Evolutionary conservation across 2,329 filamentous ascomycete species (phyloP).

Genomic region (Cladosporium velox): DNA sequence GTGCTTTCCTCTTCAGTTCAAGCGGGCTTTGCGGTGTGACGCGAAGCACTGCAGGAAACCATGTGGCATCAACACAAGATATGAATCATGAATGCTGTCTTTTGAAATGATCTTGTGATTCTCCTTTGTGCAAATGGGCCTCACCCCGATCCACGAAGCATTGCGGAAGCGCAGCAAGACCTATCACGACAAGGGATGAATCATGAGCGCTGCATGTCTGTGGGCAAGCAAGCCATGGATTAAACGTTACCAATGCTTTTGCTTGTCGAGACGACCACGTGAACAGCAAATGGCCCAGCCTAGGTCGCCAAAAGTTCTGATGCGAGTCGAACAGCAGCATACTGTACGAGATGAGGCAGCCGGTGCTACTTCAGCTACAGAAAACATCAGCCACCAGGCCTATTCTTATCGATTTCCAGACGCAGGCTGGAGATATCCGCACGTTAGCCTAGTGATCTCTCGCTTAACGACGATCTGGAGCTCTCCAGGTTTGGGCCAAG

Average conservation of each 20-base stretch:
- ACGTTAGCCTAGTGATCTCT: conserved; percentile 1
- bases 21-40: neutral
- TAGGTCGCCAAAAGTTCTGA: neutral
- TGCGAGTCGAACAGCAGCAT: neutral
- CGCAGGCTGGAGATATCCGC: neutral
- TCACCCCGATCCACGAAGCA: no score
- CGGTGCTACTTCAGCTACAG: neutral
- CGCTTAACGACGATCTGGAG: conserved; percentile 1
- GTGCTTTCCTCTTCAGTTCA: neutral
- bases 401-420: neutral
- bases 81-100: neutral
- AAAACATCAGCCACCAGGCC: neutral
- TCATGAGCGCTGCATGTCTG: neutral
- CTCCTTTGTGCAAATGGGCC: no score
- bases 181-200: no score
- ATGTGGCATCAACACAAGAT: no score
- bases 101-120: no score
- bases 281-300: neutral
- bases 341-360: neutral
- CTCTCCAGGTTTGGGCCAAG: conserved; percentile 1
- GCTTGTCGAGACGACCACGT: neutral
- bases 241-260: neutral
- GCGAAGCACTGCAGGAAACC: neutral
- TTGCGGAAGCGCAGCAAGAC: no score
- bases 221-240: neutral